phyloP scores from a whole-genome alignment of 352 stramenopile genomes.

The Phytophthora ramorum region DNA sequence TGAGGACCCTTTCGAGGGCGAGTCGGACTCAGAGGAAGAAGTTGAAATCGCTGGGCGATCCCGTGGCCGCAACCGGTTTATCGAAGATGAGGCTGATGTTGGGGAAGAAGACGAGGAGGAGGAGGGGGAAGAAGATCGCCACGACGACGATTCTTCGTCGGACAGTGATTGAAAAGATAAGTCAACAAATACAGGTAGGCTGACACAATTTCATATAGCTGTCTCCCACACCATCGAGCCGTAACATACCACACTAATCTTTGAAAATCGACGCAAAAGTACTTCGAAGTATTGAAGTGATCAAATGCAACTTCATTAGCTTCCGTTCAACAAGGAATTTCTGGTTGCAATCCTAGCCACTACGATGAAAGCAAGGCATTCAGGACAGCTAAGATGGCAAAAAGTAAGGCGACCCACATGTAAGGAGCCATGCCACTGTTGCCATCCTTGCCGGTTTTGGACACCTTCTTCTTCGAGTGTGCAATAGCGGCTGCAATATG shows the following conservation, averaged over 20 bases:
- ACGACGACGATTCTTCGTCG: constrained; percentile 28
- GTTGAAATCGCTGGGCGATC: constrained; percentile 31
- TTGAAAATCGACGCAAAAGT: neutral
- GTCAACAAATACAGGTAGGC: constrained; percentile 12
- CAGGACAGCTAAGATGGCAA: constrained; percentile 47
- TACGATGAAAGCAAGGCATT: constrained; percentile 39
- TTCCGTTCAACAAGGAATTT: neutral
- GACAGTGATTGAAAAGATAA: constrained; percentile 36
- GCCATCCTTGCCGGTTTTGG: constrained; percentile 46
- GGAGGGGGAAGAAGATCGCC: constrained; percentile 40
- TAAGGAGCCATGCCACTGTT: constrained; percentile 34
- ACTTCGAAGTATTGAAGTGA: neutral
- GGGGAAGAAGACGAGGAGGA: constrained; percentile 58
- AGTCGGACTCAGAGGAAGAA: constrained; percentile 79
- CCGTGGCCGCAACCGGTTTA: constrained; percentile 62
- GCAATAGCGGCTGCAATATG: constrained; percentile 61
- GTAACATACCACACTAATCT: neutral
- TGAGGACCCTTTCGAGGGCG: constrained; percentile 56
- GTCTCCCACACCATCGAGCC: neutral
- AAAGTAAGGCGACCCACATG: constrained; percentile 49
- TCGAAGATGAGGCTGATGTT: constrained; percentile 83
- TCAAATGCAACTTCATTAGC: neutral
- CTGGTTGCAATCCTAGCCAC: neutral
- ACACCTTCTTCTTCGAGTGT: constrained; percentile 71
- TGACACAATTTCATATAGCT: neutral